A percentile compares a stretch with the other conserved stretches of the same genome.
Evolutionary conservation across 2,329 filamentous ascomycete genomes (phyloP).

Genomic region (Colletotrichum endophyticum): DNA sequence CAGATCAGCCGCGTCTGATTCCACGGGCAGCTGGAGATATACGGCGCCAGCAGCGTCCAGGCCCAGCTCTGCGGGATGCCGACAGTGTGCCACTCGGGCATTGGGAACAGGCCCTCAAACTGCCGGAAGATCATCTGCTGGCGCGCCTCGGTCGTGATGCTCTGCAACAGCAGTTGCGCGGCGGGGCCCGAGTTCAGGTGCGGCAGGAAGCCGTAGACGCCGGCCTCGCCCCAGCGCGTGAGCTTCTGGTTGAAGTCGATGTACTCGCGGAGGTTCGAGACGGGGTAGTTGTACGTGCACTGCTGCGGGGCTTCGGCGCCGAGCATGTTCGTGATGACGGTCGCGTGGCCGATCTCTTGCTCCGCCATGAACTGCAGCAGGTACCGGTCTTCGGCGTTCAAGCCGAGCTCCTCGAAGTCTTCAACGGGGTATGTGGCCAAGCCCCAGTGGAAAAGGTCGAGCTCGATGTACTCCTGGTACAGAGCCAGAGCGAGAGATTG

Average conservation of each 20-base stretch:
- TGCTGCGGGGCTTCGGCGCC: constrained; percentile 72
- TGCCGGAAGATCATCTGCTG: constrained; percentile 88
- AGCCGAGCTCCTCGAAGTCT: constrained; percentile 72
- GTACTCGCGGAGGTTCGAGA: constrained; percentile 74
- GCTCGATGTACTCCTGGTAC: constrained; percentile 85
- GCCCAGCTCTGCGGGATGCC: constrained; percentile 85
- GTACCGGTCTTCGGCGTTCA: constrained; percentile 71
- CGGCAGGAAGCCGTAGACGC: constrained; percentile 80
- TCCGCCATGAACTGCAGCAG: constrained; percentile 79
- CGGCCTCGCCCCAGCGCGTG: constrained; percentile 81
- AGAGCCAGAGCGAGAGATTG: constrained; percentile 76
- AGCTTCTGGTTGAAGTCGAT: constrained; percentile 86
- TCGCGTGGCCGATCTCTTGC: constrained; percentile 80
- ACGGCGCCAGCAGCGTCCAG: constrained; percentile 82
- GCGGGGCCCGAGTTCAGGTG: constrained; percentile 80
- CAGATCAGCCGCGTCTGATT: constrained; percentile 78
- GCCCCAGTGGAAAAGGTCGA: constrained; percentile 82
- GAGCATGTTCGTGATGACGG: constrained; percentile 78
- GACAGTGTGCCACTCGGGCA: constrained; percentile 82
- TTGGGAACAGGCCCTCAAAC: constrained; percentile 78
- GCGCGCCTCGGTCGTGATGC: constrained; percentile 78
- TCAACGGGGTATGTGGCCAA: constrained; percentile 70
- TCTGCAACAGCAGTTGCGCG: constrained; percentile 74
- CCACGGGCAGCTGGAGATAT: constrained; percentile 77
- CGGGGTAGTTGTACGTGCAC: constrained; percentile 85